These are phyloP conservation scores for Ilex paraguariensis DNA, from an alignment of 305 asterid species.

Conservation along the genomic window DNA sequence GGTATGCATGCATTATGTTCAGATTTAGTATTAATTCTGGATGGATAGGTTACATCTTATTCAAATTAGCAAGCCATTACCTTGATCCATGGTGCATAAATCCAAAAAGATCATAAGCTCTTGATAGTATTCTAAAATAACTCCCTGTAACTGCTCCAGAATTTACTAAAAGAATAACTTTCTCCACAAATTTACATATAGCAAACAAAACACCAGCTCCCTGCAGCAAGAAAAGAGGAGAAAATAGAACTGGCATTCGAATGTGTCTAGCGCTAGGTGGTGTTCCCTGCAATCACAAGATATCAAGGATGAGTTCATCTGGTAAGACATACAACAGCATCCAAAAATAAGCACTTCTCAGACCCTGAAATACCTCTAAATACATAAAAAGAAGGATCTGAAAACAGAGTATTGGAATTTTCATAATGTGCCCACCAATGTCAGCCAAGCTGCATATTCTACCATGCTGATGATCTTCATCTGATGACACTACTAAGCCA, in stretches of 20 bases:
- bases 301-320: constrained; percentile 9
- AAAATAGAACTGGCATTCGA: constrained; percentile 72
- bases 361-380: constrained; percentile 59
- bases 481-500: constrained; percentile 45
- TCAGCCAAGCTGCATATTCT: constrained; percentile 78
- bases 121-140: constrained; percentile 46
- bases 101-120: constrained; percentile 62
- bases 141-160: constrained; percentile 49
- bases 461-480: constrained; percentile 56
- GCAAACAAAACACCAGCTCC: constrained; percentile 83
- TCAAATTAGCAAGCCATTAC: constrained; percentile 26
- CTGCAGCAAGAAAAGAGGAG: constrained; percentile 84
- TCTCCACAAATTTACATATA: constrained; percentile 55
- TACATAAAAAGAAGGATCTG: constrained; percentile 83
- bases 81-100: constrained; percentile 84
- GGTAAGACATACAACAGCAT: background rate
- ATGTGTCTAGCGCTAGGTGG: constrained; percentile 66
- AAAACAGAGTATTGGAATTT: constrained; percentile 68
- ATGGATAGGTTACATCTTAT: constrained; percentile 2
- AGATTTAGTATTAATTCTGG: background rate
- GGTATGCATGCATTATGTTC: too few relatives aligned
- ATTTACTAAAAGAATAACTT: constrained; percentile 28
- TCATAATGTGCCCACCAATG: constrained; percentile 96
- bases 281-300: constrained; percentile 62
- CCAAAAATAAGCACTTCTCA: constrained; percentile 8